Base-by-base conservation (phyloP, 306 rosid genomes). In the Hippophae tibetana region DNA sequence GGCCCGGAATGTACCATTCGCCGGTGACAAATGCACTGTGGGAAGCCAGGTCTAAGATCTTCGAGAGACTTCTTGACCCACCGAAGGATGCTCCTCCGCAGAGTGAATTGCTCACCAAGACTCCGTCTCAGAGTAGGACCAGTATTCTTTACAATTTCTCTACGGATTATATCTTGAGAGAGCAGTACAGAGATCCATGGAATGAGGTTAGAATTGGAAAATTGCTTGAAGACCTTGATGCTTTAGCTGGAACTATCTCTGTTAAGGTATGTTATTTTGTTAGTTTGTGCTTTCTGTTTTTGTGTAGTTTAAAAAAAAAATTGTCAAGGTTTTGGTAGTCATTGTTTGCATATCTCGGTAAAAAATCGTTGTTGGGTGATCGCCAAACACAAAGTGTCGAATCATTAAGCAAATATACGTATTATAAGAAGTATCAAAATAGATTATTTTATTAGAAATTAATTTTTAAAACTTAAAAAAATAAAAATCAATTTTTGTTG, bases 121-220 rank as follows among this genome's bases (percentile, higher is more conserved):
- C 81, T 42, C 90, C 97, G 0, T 72, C 81, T 0, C 65, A 52
- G 47, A 77, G 95, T 76, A 75, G 90, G 47, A 89, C 97, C 7
- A 69, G 73, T 25, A 64, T 89, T 43, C 65, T 73, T 14, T 89
- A 85, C 70, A 75, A 81, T 25, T 81, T 85, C 76, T 85, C 94
- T 5, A 77, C 82, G n/a, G 97, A 89, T 69, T 74, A 53, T 50
- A 62, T 57, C 3, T 89, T 89, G 59, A 82, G 89, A 52, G 95
- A 89, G 70, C 95, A 89, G 61, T 89, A 89, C 56, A 69, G 90
- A 61, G 85, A 89, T 53, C 97, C 95, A 1, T 85, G 97, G 97
- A 79, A 79, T 72, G 81, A 62, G 53, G 74, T 85, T 5, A 54
- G 97, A 62, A 85, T 81, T 62, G 95, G 97, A 12, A 89, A 85